Conservation (phyloP, 163 green algal genomes). For the Scenedesmus sp. region DNA sequence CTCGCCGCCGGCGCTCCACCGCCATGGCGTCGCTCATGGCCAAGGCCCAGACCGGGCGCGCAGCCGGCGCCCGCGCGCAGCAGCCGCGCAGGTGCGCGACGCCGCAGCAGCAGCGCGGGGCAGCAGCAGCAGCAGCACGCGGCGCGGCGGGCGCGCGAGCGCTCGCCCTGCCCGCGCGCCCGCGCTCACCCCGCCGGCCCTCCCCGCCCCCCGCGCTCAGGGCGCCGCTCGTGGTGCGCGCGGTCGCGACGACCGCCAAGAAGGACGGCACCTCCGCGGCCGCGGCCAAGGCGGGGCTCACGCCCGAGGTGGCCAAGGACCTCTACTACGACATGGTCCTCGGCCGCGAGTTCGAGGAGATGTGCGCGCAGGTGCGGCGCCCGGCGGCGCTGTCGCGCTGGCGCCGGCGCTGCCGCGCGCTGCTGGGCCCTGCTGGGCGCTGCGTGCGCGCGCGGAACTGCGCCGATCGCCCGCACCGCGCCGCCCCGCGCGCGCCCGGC, state of each 20-base stretch:
- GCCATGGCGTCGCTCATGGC: no score
- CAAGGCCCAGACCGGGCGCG: no score
- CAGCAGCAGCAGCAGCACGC: not conserved
- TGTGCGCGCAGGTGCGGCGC: constrained; percentile 88
- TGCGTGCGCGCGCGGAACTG: not conserved
- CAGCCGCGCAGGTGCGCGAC: no score
- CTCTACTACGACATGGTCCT: constrained; percentile 93
- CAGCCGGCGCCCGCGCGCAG: no score
- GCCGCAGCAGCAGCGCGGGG: no score
- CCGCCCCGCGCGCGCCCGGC: not conserved
- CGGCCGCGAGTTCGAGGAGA: constrained; percentile 96
- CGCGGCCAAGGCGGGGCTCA: constrained; percentile 43
- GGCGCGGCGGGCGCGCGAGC: not conserved
- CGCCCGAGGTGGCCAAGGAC: constrained; percentile 72
- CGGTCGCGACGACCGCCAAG: constrained; percentile 48
- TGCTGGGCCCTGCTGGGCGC: not conserved
- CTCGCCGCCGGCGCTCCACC: no score
- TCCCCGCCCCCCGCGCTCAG: not conserved
- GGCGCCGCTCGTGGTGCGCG: constrained; percentile 26
- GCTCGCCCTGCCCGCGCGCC: not conserved
- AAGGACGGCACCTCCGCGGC: constrained; percentile 25
- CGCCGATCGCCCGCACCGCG: not conserved
- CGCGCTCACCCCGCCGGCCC: not conserved
- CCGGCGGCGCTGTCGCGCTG: no score
- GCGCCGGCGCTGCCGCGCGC: no score